Base-by-base conservation (phyloP, 1,139 yeast species). In the Schwanniomyces etchellsii region DNA sequence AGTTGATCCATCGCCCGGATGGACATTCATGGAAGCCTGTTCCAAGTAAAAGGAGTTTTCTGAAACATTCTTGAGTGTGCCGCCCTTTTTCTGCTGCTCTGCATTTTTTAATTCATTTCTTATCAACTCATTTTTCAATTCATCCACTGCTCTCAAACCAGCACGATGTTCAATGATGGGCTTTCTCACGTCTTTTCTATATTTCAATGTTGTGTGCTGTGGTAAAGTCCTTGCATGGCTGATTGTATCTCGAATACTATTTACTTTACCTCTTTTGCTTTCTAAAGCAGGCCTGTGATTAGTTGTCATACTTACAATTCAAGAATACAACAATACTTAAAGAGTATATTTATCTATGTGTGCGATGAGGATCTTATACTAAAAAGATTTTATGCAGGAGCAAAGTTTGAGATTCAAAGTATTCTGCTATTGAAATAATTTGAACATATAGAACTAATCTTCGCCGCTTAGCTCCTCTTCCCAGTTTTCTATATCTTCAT, bases 281-380 rank as follows among this genome's bases (percentile, higher is more conserved):
- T 88, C 96, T 38, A 85, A 69, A 5, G 94, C 85, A 0, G 96
- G 96, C 51, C 94, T 70, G 50, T 85, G 95, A 29, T 93, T 91
- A 2, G 95, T 81, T 2, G 95, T 82, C 95, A 85, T 85, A 14
- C 14, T 34, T 20, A 16, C n/a, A n/a, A n/a, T n/a, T n/a, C n/a
- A n/a, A n/a, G n/a, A n/a, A n/a, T n/a, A n/a, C n/a, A n/a, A n/a
- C n/a, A n/a, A n/a, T n/a, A n/a, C n/a, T n/a, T n/a, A n/a, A n/a
- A n/a, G n/a, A n/a, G n/a, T n/a, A n/a, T n/a, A n/a, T n/a, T n/a
- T n/a, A n/a, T n/a, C n/a, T n/a, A n/a, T n/a, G n/a, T n/a, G n/a
- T n/a, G n/a, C n/a, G n/a, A n/a, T n/a, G n/a, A n/a, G n/a, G n/a
- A n/a, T n/a, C n/a, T n/a, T n/a, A n/a, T n/a, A n/a, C n/a, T n/a